Conservation (phyloP, 176 grass and related monocot species). For the Rhipidocladum racemiflorum region DNA sequence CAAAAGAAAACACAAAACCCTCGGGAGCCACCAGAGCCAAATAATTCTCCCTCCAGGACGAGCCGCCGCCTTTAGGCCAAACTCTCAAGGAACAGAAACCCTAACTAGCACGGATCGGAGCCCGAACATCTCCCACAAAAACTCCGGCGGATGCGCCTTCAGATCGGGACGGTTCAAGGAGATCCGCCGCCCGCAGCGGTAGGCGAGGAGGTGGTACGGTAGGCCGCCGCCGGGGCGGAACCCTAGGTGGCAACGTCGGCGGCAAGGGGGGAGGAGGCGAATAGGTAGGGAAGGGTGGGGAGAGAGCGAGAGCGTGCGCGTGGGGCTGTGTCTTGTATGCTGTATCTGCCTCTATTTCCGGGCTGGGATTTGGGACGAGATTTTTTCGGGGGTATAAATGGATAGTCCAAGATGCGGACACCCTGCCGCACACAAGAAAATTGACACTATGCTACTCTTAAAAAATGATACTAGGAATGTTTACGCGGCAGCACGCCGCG, state of each 20-base stretch:
- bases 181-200: conserved; percentile 23
- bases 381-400: conserved; percentile 8
- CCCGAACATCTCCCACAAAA: not conserved
- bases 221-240: not conserved
- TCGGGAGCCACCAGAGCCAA: not conserved
- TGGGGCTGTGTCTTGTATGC: too few species aligned
- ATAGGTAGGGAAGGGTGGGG: not conserved
- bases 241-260: not conserved
- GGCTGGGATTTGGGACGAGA: not conserved
- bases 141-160: not conserved
- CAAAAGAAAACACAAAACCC: not conserved
- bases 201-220: not conserved
- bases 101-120: not conserved
- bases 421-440: too few species aligned
- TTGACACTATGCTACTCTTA: too few species aligned
- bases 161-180: not conserved
- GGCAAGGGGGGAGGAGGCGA: not conserved
- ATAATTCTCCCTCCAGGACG: not conserved
- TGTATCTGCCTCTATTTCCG: conserved; percentile 17
- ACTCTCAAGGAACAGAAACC: not conserved
- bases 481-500: too few species aligned
- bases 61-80: not conserved
- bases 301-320: not conserved
- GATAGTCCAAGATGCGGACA: too few species aligned
- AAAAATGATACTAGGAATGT: too few species aligned